Conservation (phyloP, 345 rosid genomes). For the Sisymbrium irio region DNA sequence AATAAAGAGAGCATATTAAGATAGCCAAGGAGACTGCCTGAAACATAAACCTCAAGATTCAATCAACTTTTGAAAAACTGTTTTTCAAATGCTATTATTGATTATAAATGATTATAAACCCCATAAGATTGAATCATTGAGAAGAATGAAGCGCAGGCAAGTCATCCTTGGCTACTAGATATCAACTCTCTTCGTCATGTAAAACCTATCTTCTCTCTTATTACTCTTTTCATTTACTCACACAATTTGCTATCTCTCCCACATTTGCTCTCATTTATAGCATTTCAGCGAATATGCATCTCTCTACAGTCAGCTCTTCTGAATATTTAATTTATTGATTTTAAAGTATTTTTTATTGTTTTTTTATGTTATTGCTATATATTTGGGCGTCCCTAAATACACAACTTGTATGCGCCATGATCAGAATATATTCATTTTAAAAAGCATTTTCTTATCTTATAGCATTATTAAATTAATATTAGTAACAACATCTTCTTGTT, state of each 20-base stretch:
- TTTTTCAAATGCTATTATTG: too few relatives aligned
- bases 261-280: conserved; percentile 5
- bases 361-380: not conserved
- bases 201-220: conserved; percentile 24
- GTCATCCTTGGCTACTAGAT: not conserved
- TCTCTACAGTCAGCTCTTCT: not conserved
- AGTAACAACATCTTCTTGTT: not conserved
- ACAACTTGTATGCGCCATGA: conserved; percentile 12
- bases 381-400: not conserved
- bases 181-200: conserved; percentile 26
- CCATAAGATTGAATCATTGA: too few relatives aligned
- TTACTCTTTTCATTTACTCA: not conserved
- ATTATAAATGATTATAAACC: too few relatives aligned
- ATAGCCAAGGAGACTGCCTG: too few relatives aligned
- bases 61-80: too few relatives aligned
- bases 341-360: too few relatives aligned
- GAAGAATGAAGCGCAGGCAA: too few relatives aligned
- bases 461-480: not conserved
- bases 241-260: not conserved
- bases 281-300: not conserved
- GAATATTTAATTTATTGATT: not conserved
- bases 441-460: not conserved
- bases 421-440: conserved; percentile 4
- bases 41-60: too few relatives aligned
- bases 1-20: too few relatives aligned